Evolutionary conservation across 257 asterid species (phyloP).

Genomic region (Solanum boliviense): DNA sequence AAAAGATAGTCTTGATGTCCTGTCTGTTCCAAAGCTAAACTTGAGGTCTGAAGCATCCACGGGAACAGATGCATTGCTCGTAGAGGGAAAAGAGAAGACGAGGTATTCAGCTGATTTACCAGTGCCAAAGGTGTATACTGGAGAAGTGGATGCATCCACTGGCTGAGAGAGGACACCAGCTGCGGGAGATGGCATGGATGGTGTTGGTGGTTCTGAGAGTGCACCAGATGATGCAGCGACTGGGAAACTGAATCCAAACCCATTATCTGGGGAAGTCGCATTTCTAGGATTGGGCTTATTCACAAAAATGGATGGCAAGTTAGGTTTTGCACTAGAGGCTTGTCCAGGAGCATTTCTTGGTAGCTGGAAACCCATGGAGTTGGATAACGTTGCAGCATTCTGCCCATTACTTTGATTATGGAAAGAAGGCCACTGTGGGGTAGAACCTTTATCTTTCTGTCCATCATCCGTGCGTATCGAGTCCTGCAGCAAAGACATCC

Average conservation of each 20-base stretch:
- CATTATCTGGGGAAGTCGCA: constrained; percentile 32
- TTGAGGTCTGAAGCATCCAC: constrained; percentile 38
- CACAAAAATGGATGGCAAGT: constrained; percentile 39
- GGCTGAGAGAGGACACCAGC: constrained; percentile 19
- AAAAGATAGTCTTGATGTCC: constrained; percentile 47
- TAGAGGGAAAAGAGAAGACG: constrained; percentile 69
- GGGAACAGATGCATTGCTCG: constrained; percentile 23
- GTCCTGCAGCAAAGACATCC: constrained; percentile 27
- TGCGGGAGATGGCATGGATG: constrained; percentile 52
- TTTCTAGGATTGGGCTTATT: constrained; percentile 27
- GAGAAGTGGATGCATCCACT: constrained; percentile 21
- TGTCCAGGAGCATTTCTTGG: constrained; percentile 21
- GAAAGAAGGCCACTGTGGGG: constrained; percentile 14
- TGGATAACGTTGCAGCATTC: constrained; percentile 11
- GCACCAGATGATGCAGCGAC: constrained; percentile 41
- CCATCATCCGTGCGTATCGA: constrained; percentile 10
- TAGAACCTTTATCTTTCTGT: constrained; percentile 13
- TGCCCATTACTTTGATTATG: constrained; percentile 31
- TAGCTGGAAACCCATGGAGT: constrained; percentile 15
- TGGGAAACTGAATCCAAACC: constrained; percentile 62
- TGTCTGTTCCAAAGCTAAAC: constrained; percentile 67
- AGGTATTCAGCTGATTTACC: constrained; percentile 33
- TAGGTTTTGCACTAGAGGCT: constrained; percentile 32
- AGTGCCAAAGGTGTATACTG: constrained; percentile 55
- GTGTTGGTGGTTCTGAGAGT: constrained; percentile 80